These are phyloP conservation scores for Clonostachys solani DNA, from an alignment of 2,329 filamentous ascomycete species.

Conservation along the genomic window DNA sequence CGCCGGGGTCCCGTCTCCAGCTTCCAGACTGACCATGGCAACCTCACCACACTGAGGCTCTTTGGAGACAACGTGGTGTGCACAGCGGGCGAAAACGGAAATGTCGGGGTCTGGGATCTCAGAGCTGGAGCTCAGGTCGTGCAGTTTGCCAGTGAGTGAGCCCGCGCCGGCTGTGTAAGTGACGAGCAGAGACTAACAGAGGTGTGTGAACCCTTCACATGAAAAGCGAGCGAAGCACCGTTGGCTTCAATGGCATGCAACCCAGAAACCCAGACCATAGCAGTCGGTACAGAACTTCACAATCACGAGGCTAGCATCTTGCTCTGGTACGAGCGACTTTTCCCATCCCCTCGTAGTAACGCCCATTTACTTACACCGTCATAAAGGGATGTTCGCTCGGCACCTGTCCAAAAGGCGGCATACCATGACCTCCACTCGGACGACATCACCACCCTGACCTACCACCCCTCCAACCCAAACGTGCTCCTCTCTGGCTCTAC, in stretches of 20 bases:
- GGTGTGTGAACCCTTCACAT: background rate
- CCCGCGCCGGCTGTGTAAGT: background rate
- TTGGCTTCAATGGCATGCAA: conserved; percentile 65
- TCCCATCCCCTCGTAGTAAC: background rate
- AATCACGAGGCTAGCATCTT: conserved; percentile 58
- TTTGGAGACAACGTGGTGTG: conserved; percentile 53
- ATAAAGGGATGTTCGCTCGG: conserved; percentile 54
- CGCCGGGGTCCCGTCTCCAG: conserved; percentile 41
- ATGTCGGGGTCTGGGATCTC: conserved; percentile 63
- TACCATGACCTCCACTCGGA: conserved; percentile 66
- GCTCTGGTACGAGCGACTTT: conserved; percentile 44
- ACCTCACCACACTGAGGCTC: conserved; percentile 58
- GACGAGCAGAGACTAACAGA: background rate
- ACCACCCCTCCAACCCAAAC: conserved; percentile 55
- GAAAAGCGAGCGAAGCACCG: conserved; percentile 36
- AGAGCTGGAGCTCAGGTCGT: conserved; percentile 39
- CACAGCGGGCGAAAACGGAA: conserved; percentile 70
- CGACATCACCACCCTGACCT: conserved; percentile 56
- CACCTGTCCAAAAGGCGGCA: conserved; percentile 39
- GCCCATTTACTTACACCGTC: background rate
- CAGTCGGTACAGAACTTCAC: conserved; percentile 69
- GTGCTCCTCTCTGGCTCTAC: conserved; percentile 73
- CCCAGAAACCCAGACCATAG: conserved; percentile 52
- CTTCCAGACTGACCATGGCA: conserved; percentile 49
- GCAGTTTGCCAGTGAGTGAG: conserved; percentile 38